Conservation (phyloP, 176 grass and related monocot genomes). For the Musa schizocarpa region DNA sequence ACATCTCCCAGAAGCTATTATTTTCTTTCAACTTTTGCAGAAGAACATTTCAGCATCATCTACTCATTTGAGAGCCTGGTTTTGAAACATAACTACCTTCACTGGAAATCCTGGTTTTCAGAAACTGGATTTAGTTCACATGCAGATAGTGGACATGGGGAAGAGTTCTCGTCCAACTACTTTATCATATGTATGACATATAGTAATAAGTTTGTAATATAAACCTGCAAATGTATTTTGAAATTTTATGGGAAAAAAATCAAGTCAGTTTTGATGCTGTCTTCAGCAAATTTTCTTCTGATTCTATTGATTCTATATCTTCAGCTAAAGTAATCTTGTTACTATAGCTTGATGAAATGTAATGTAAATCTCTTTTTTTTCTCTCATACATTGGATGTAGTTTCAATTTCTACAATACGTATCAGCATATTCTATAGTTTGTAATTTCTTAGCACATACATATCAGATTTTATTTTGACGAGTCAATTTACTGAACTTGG, state of each 20-base stretch:
- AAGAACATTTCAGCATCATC: slow-evolving; percentile 74
- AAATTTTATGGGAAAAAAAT: background rate
- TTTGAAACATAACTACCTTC: slow-evolving; percentile 23
- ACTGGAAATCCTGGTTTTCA: slow-evolving; percentile 70
- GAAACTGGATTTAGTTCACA: slow-evolving; percentile 46
- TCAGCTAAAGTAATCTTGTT: background rate
- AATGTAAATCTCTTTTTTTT: background rate
- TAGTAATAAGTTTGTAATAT: background rate
- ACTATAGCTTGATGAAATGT: background rate
- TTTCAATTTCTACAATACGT: background rate
- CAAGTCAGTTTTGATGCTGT: background rate
- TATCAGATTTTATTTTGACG: background rate
- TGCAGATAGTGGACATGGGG: slow-evolving; percentile 40
- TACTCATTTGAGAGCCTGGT: slow-evolving; percentile 72
- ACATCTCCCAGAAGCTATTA: background rate
- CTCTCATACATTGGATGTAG: background rate
- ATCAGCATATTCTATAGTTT: background rate
- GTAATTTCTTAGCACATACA: background rate
- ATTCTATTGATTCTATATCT: background rate
- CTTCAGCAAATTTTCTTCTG: background rate
- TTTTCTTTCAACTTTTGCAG: slow-evolving; percentile 29
- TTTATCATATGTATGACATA: background rate
- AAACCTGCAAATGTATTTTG: background rate
- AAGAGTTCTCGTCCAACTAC: slow-evolving; percentile 30
- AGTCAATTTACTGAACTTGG: background rate